Base-by-base conservation (phyloP, 805 yeast genomes). In the Dipodascopsis uninucleata region DNA sequence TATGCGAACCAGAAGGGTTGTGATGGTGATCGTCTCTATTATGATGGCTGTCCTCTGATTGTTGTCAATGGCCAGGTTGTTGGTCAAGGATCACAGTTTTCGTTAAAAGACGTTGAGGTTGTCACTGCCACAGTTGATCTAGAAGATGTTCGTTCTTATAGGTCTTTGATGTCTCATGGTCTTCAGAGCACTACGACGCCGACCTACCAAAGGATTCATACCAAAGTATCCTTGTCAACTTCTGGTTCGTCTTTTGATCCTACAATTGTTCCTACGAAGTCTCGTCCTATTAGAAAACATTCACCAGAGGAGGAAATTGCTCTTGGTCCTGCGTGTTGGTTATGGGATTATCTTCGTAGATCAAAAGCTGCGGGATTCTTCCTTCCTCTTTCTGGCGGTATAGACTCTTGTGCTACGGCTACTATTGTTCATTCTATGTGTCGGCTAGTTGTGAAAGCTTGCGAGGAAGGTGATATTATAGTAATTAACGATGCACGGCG, bases 301-400 rank as follows among this genome's bases (percentile, higher is more conserved):
- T 60, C 70, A 1, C 96, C 98, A 2, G 95, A 89, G 60, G 97
- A 93, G 66, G 99, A 93, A 65, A 90, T 93, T 55, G 97, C 97
- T 0, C 70, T 85, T 34, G 99, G 99, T 0, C 99, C 99, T 0
- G 98, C 99, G 0, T 93, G 98, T 64, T 93, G 99, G 99, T 66
- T 93, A 53, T 93, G 99, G 99, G 99, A 93, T 65, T 93, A 93
- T 61, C 72, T 93, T 47, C 77, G 99, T 63, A 76, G 99, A 53
- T 86, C 95, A 56, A 78, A 78, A 55, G 85, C 93, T 40, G 86
- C 88, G 0, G 99, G 99, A 0, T 93, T 74, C 63, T 94, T 93
- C 66, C 70, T 93, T 36, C 97, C 99, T 0, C 71, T 93, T 39
- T 83, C 95, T 63, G 99, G 99, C 16, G 99, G 99, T 39, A 90